Conservation (phyloP, 106 monocot genomes). For the Dendrobium catenatum region DNA sequence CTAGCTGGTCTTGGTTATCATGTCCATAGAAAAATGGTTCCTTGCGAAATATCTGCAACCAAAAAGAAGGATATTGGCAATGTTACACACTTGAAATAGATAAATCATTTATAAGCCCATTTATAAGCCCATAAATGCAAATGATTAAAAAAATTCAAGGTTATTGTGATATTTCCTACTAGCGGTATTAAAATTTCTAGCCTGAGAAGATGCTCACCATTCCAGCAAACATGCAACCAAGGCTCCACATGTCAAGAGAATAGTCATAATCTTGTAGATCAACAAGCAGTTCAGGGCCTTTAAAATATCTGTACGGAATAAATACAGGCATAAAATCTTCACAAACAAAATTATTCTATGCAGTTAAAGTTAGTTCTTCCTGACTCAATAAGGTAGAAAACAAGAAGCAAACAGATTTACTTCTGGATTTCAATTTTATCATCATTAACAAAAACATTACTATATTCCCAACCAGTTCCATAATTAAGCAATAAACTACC, state of each 20-base stretch:
- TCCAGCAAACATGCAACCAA: conserved; percentile 45
- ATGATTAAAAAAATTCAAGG: background rate
- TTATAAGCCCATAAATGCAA: background rate
- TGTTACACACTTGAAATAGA: background rate
- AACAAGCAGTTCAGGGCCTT: conserved; percentile 39
- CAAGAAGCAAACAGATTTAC: background rate
- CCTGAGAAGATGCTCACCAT: conserved; percentile 13
- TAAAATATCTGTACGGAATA: conserved; percentile 26
- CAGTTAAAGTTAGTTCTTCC: background rate
- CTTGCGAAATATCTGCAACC: conserved; percentile 58
- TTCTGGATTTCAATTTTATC: background rate
- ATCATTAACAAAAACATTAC: background rate
- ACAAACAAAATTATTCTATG: background rate
- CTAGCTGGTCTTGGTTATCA: conserved; percentile 74
- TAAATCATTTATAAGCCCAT: background rate
- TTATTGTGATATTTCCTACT: background rate
- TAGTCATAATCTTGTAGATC: conserved; percentile 47
- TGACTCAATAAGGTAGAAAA: background rate
- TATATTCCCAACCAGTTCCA: background rate
- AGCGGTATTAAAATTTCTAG: background rate
- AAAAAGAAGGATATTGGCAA: background rate
- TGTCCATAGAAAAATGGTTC: conserved; percentile 75
- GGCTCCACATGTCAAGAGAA: conserved; percentile 42
- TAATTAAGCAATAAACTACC: background rate
- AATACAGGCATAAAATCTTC: background rate